Evolutionary conservation across 2,329 filamentous ascomycete genomes (phyloP).

Genomic region (Phialophora expanda): DNA sequence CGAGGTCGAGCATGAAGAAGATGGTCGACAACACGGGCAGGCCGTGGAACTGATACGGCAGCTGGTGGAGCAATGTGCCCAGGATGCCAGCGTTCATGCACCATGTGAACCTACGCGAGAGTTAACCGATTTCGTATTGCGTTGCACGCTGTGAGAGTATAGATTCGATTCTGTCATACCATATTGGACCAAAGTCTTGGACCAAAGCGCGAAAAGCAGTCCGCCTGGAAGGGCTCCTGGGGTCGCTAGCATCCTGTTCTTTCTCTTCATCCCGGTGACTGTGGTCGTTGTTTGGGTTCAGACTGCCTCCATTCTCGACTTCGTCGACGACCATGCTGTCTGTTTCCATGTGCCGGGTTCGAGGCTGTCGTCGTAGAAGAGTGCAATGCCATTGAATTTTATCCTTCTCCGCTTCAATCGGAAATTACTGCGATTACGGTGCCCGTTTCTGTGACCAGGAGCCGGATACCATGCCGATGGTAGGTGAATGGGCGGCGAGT

Average conservation of each 20-base stretch:
- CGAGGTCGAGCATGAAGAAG: constrained; percentile 49
- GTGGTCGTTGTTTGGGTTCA: background rate
- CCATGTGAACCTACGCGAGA: constrained; percentile 33
- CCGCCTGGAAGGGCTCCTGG: background rate
- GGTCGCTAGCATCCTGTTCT: background rate
- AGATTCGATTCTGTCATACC: background rate
- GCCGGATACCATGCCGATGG: constrained; percentile 6
- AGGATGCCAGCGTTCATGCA: constrained; percentile 38
- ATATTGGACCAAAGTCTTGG: constrained; percentile 11
- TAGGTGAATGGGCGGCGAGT: constrained; percentile 8
- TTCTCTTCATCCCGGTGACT: background rate
- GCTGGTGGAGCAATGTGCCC: constrained; percentile 35
- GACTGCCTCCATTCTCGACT: background rate
- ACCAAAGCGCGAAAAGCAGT: constrained; percentile 3
- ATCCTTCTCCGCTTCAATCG: background rate
- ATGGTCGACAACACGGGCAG: constrained; percentile 47
- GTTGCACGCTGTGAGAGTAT: background rate
- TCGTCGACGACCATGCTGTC: background rate
- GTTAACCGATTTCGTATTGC: background rate
- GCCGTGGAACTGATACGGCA: constrained; percentile 49
- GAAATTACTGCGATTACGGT: background rate
- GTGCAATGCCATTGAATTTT: constrained; percentile 1
- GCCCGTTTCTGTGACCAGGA: background rate
- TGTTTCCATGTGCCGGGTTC: background rate
- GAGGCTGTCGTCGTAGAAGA: background rate